Percentiles rank a stretch among this genome's conserved stretches.
phyloP scores from a whole-genome alignment of 202 grass and related monocot species.

The Zoysia matrella region DNA sequence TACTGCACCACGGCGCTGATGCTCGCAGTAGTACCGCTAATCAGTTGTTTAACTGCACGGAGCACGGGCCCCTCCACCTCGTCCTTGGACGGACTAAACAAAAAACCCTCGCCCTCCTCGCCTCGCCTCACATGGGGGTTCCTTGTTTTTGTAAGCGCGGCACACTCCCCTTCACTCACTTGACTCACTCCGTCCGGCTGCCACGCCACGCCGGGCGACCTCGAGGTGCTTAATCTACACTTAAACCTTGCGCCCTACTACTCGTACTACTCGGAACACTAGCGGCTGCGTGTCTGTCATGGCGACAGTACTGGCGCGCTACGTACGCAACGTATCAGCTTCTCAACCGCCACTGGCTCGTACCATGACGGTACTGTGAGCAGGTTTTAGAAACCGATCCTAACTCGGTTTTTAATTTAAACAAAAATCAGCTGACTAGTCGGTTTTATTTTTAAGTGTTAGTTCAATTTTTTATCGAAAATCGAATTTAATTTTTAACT shows the following conservation, averaged over 20 bases:
- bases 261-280: background rate
- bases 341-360: background rate
- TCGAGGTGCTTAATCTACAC: slow-evolving; percentile 22
- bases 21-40: background rate
- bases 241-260: background rate
- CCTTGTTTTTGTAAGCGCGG: background rate
- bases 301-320: no score
- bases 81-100: slow-evolving; percentile 20
- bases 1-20: no score
- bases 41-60: background rate
- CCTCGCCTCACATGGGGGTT: slow-evolving; percentile 5
- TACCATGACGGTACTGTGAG: background rate
- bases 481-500: no score
- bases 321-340: background rate
- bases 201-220: background rate
- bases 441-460: no score
- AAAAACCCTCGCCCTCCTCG: background rate
- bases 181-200: background rate
- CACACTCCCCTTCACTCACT: no score
- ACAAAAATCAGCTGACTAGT: no score
- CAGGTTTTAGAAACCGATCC: no score
- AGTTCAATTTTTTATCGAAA: no score
- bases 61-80: background rate
- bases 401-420: no score
- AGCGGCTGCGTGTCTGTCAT: background rate